A percentile compares a stretch with the other conserved stretches of the same genome.
These are phyloP conservation scores for Canavalia ensiformis DNA, from an alignment of 306 rosid genomes.

Conservation along the genomic window DNA sequence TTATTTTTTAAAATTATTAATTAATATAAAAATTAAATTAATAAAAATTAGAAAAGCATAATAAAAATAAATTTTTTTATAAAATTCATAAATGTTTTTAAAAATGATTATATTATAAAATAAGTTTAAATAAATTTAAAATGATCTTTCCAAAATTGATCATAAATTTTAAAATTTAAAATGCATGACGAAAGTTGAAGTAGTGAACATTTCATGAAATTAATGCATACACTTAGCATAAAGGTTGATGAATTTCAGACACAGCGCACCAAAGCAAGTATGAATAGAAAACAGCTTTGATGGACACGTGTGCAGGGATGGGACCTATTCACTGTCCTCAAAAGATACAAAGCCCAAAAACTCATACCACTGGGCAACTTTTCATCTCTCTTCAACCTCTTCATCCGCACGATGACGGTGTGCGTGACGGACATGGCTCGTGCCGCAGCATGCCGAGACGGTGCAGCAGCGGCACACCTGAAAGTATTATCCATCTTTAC, in stretches of 20 bases:
- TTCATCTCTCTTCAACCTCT: not conserved
- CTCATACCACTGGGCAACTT: not conserved
- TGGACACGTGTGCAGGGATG: conserved; percentile 6
- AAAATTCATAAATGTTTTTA: too few relatives aligned
- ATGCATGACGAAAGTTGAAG: not conserved
- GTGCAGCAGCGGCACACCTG: conserved; percentile 63
- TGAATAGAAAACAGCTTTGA: not conserved
- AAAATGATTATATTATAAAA: too few relatives aligned
- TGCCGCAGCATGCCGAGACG: conserved; percentile 61
- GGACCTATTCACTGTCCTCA: not conserved
- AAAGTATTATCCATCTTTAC: conserved; percentile 63
- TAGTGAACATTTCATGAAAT: not conserved
- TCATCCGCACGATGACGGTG: conserved; percentile 1
- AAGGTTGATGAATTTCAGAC: conserved; percentile 34
- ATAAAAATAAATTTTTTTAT: too few relatives aligned
- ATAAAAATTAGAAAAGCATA: too few relatives aligned
- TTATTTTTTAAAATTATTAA: too few relatives aligned
- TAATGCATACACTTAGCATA: not conserved
- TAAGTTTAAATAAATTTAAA: too few relatives aligned
- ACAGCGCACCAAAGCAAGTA: not conserved
- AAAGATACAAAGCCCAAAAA: not conserved
- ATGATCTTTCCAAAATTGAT: too few relatives aligned
- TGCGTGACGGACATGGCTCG: conserved; percentile 60
- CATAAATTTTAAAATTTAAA: not conserved
- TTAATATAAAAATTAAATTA: too few relatives aligned